A percentile compares a stretch with the other conserved stretches of the same genome.
phyloP scores from a whole-genome alignment of 176 grass and related monocot species.

The Stipa capillata region DNA sequence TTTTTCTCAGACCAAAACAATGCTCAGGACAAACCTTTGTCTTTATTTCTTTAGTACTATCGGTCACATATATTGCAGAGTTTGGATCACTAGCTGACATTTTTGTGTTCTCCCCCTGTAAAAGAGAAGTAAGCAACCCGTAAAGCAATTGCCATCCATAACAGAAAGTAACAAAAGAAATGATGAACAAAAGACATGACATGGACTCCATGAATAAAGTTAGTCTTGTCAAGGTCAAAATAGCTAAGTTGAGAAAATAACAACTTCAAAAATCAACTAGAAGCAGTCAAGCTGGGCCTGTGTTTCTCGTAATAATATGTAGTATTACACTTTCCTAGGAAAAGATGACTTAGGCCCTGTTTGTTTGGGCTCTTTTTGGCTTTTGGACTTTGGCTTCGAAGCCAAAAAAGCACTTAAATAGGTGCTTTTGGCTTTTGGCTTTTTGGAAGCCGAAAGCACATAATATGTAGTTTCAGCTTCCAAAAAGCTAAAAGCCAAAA shows the following conservation, averaged over 20 bases:
- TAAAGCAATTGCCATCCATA: neutral
- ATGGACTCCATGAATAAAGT: neutral
- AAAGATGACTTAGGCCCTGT: neutral
- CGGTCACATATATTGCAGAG: slow-evolving; percentile 97
- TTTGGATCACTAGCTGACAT: slow-evolving; percentile 98
- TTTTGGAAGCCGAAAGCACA: no score
- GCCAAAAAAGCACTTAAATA: no score
- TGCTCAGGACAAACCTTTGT: slow-evolving; percentile 52
- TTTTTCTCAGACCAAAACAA: neutral
- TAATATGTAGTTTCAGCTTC: no score
- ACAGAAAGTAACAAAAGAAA: neutral
- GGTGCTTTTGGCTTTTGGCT: no score
- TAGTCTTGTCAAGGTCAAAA: neutral
- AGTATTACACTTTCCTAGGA: neutral
- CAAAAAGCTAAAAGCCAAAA: no score
- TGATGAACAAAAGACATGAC: neutral
- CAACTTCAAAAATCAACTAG: slow-evolving; percentile 10
- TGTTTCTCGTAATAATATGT: neutral
- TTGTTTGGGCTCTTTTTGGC: no score
- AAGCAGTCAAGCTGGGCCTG: neutral
- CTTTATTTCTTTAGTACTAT: slow-evolving; percentile 80
- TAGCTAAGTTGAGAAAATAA: neutral
- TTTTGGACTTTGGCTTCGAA: no score
- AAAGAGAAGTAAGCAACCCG: neutral
- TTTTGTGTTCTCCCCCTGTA: slow-evolving; percentile 86